Conservation (phyloP, 495 filamentous ascomycete species). For the Penicillium malachiteum region DNA sequence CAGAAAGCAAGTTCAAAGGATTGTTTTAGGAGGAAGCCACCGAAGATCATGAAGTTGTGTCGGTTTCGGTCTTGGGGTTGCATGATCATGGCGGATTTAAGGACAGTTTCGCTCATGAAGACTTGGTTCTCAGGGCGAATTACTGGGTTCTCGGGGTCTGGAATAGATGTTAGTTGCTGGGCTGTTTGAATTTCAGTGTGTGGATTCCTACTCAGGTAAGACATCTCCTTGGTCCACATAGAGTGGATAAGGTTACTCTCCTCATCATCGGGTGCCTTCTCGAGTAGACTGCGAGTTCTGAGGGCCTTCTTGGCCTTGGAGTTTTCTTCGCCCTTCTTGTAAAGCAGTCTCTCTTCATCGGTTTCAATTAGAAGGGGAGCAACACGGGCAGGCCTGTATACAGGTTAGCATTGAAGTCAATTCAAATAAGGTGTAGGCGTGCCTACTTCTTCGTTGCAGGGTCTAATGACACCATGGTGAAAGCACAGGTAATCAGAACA, state of each 20-base stretch:
- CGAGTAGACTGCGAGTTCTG: slow-evolving; percentile 60
- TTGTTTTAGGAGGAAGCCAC: slow-evolving; percentile 78
- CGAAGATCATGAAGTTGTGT: slow-evolving; percentile 90
- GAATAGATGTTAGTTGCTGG: not conserved
- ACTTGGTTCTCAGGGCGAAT: slow-evolving; percentile 62
- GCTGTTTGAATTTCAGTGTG: slow-evolving; percentile 1
- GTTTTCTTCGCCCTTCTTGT: slow-evolving; percentile 67
- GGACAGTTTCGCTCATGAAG: slow-evolving; percentile 65
- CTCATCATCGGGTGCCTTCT: slow-evolving; percentile 71
- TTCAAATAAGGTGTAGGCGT: slow-evolving; percentile 2
- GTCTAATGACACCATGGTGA: slow-evolving; percentile 82
- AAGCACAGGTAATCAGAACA: slow-evolving; percentile 74
- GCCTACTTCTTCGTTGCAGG: slow-evolving; percentile 68
- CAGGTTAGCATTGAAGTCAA: slow-evolving; percentile 8
- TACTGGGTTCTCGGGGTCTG: slow-evolving; percentile 57
- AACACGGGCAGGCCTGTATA: slow-evolving; percentile 49
- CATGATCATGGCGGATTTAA: slow-evolving; percentile 78
- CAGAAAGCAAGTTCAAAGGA: slow-evolving; percentile 89
- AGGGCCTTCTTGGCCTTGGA: slow-evolving; percentile 71
- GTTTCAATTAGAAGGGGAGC: slow-evolving; percentile 64
- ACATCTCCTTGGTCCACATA: slow-evolving; percentile 73
- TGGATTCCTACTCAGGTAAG: slow-evolving; percentile 54
- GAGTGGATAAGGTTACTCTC: slow-evolving; percentile 78
- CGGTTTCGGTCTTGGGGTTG: slow-evolving; percentile 83
- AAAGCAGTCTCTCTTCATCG: slow-evolving; percentile 68